Percentiles rank a stretch among this genome's conserved stretches.
Conservation (phyloP, 768 basidiomycete species). For the Trametes sanguinea region DNA sequence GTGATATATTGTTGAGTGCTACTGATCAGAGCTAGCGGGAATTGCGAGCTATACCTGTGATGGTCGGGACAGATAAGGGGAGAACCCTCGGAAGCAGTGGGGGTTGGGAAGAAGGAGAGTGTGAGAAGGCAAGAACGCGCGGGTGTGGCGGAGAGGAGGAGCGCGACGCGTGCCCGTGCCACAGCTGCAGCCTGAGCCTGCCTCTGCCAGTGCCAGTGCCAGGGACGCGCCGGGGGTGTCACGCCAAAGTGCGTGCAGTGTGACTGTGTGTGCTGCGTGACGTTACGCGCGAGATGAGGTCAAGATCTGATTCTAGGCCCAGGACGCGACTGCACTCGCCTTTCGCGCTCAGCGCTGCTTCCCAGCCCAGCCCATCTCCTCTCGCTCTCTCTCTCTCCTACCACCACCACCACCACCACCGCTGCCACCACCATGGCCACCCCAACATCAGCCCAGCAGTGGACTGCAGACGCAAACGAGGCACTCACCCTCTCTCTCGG, state of each 20-base stretch:
- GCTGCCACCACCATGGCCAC: constrained; percentile 15
- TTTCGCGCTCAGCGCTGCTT: constrained; percentile 12
- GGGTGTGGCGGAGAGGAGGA: not conserved
- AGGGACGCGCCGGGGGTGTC: constrained; percentile 2
- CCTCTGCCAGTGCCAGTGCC: not conserved
- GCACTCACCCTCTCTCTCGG: constrained; percentile 76
- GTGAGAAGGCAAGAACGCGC: not conserved
- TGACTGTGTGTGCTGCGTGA: constrained; percentile 17
- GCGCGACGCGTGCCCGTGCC: no score
- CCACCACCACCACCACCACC: constrained; percentile 8
- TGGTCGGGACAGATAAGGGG: no score
- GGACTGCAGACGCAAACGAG: constrained; percentile 81
- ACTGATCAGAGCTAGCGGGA: no score
- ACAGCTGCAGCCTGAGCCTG: no score
- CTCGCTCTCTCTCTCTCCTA: constrained; percentile 11
- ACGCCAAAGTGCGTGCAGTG: constrained; percentile 2
- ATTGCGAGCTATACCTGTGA: no score
- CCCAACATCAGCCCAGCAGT: constrained; percentile 41
- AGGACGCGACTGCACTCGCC: constrained; percentile 22
- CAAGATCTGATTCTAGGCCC: constrained; percentile 19
- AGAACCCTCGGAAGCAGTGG: constrained; percentile 1
- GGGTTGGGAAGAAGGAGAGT: not conserved
- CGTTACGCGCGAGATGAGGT: constrained; percentile 21
- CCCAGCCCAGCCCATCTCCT: not conserved
- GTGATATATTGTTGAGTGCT: no score